phyloP scores from a whole-genome alignment of 202 grass and related monocot genomes.

The Zoysia matrella region DNA sequence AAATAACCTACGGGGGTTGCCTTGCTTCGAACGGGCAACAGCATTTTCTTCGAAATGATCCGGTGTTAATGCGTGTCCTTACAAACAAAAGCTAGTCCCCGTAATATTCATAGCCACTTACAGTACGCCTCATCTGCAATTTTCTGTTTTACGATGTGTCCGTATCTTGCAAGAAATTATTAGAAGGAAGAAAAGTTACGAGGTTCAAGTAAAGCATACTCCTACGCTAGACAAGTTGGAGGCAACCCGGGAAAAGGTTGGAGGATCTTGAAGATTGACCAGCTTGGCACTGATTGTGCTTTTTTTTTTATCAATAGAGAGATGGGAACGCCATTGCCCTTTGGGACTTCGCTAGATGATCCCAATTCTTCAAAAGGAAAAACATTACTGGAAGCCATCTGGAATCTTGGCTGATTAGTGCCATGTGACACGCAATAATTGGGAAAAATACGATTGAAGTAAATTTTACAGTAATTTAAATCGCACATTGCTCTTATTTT shows the following conservation, averaged over 20 bases:
- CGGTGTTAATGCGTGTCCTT: too few relatives aligned
- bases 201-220: not conserved
- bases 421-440: slow-evolving; percentile 54
- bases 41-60: too few relatives aligned
- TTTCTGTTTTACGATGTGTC: too few relatives aligned
- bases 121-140: too few relatives aligned
- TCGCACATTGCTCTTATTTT: not conserved
- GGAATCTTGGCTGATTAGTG: slow-evolving; percentile 41
- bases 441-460: not conserved
- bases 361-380: not conserved
- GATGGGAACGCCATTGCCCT: not conserved
- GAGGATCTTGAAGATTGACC: slow-evolving; percentile 19
- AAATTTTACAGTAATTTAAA: not conserved
- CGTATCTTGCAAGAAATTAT: not conserved
- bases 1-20: too few relatives aligned
- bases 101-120: too few relatives aligned
- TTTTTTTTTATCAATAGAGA: not conserved
- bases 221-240: not conserved
- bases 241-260: not conserved
- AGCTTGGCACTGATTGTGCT: slow-evolving; percentile 17
- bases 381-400: not conserved
- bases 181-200: not conserved
- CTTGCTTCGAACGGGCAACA: too few relatives aligned
- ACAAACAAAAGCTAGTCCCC: too few relatives aligned
- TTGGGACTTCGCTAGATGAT: slow-evolving; percentile 8